Evolutionary conservation across 345 rosid genomes (phyloP).

Genomic region (Diplotaxis tenuifolia): DNA sequence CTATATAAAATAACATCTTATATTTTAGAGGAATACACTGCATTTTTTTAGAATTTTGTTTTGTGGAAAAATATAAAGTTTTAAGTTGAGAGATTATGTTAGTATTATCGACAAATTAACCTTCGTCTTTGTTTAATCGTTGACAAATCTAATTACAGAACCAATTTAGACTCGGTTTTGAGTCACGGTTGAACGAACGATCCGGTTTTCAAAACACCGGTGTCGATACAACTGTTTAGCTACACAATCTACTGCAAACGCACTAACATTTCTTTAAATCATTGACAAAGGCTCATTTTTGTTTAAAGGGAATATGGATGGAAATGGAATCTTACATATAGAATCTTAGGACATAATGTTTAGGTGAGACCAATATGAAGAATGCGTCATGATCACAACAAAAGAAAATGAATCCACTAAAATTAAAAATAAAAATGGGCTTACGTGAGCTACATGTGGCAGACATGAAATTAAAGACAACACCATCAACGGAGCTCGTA

Average conservation of each 20-base stretch:
- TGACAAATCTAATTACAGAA: background rate
- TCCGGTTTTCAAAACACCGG: background rate
- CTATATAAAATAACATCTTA: too few relatives aligned
- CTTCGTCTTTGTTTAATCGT: too few relatives aligned
- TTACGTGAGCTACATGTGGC: conserved; percentile 44
- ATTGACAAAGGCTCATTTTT: conserved; percentile 25
- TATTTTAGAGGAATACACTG: too few relatives aligned
- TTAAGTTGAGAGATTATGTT: too few relatives aligned
- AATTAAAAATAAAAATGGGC: background rate
- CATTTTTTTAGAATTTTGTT: too few relatives aligned
- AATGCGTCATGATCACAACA: conserved; percentile 33
- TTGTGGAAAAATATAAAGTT: too few relatives aligned
- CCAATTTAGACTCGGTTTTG: background rate
- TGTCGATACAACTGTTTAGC: conserved; percentile 7
- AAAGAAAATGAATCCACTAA: conserved; percentile 30
- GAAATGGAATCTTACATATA: conserved; percentile 40
- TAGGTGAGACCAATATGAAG: conserved; percentile 42
- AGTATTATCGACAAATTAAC: too few relatives aligned
- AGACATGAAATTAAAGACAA: conserved; percentile 36
- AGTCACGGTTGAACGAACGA: background rate
- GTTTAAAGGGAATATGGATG: conserved; percentile 23
- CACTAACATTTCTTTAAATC: conserved; percentile 30
- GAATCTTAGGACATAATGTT: conserved; percentile 41
- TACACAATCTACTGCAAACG: conserved; percentile 19
- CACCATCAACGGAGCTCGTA: conserved; percentile 37